A percentile compares a stretch with the other conserved stretches of the same genome.
phyloP scores from a whole-genome alignment of 108 stramenopile genomes.

The Pseudonitzschia multistriata region DNA sequence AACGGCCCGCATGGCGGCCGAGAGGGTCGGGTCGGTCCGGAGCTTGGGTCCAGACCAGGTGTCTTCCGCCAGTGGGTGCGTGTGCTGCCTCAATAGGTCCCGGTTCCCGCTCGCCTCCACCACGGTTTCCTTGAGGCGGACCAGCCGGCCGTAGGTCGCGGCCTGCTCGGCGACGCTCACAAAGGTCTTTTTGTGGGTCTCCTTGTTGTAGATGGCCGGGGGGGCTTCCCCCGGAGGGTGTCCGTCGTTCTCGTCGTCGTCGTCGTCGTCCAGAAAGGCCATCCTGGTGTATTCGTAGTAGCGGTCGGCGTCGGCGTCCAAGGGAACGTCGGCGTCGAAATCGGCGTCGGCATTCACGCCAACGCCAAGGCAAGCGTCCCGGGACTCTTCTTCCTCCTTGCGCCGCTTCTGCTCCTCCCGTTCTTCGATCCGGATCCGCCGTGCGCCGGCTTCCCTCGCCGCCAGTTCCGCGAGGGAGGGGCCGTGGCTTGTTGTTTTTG shows the following conservation, averaged over 20 bases:
- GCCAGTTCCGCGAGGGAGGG: neutral
- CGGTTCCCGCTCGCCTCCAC: constrained; percentile 19
- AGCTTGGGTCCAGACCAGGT: constrained; percentile 21
- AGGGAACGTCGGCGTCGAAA: no score
- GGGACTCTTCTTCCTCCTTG: no score
- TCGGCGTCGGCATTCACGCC: no score
- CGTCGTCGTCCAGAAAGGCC: neutral
- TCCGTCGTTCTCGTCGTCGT: neutral
- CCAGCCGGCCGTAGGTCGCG: constrained; percentile 25
- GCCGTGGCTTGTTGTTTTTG: neutral
- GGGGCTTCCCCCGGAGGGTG: neutral
- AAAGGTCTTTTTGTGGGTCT: constrained; percentile 23
- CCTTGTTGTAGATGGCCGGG: no score
- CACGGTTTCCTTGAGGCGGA: constrained; percentile 25
- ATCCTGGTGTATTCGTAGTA: neutral
- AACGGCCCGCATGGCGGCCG: constrained; percentile 17
- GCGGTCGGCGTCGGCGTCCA: no score
- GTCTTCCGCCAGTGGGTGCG: constrained; percentile 6
- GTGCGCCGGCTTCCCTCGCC: neutral
- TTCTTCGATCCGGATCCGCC: neutral
- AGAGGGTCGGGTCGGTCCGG: constrained; percentile 10
- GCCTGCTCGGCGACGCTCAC: constrained; percentile 25
- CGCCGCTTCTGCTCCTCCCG: neutral
- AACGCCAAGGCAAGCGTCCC: no score
- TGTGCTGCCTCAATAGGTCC: neutral